Percentiles rank a stretch among this genome's conserved stretches.
Evolutionary conservation across 805 yeast genomes (phyloP).

Genomic region (Yarrowia osloensis): DNA sequence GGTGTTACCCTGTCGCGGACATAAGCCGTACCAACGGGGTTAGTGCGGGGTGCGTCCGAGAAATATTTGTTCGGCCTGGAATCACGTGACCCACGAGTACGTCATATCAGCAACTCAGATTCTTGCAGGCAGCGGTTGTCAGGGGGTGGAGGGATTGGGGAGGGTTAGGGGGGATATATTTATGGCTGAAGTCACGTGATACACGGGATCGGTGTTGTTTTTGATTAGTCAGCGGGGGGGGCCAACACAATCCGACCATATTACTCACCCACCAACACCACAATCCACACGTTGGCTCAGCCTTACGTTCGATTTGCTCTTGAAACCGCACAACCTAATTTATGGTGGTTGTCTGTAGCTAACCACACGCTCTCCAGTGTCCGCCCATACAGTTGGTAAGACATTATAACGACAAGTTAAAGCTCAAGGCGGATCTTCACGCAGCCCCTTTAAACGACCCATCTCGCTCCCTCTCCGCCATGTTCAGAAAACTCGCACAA

Average conservation of each 20-base stretch:
- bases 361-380: too few relatives aligned
- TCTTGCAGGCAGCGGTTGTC: not conserved
- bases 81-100: not conserved
- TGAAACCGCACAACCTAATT: not conserved
- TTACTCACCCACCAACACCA: too few relatives aligned
- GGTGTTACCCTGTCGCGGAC: not conserved
- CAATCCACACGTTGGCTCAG: too few relatives aligned
- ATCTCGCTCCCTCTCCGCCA: not conserved
- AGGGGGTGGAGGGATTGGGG: too few relatives aligned
- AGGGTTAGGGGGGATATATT: too few relatives aligned
- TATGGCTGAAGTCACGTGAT: too few relatives aligned
- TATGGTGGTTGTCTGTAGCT: not conserved
- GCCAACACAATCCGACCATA: too few relatives aligned
- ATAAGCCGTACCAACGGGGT: not conserved
- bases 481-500: slow-evolving; percentile 24
- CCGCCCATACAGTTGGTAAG: not conserved
- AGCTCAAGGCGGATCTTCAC: not conserved
- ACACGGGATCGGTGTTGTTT: too few relatives aligned
- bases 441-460: not conserved
- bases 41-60: not conserved
- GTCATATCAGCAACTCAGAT: not conserved
- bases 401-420: not conserved
- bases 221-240: too few relatives aligned
- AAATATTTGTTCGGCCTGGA: not conserved
- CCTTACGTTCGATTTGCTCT: not conserved